Conservation (phyloP, 2,329 filamentous ascomycete genomes). For the Phoma sp. region DNA sequence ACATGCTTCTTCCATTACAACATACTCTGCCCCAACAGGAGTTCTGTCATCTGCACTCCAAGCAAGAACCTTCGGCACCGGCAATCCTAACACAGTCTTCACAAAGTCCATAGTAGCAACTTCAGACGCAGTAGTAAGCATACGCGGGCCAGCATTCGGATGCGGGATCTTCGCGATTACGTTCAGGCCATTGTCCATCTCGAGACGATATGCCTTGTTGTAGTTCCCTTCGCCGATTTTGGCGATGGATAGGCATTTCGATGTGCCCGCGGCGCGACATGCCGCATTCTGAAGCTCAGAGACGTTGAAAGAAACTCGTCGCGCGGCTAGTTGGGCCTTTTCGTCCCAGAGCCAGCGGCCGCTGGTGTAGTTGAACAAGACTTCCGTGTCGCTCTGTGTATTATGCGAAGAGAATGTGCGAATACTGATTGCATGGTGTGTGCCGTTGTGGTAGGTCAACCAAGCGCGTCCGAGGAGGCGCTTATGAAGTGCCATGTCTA, state of each 20-base stretch:
- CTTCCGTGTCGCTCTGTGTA: background rate
- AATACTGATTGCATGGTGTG: too few relatives aligned
- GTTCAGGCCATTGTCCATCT: slow-evolving; percentile 28
- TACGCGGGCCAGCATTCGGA: slow-evolving; percentile 21
- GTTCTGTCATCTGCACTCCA: slow-evolving; percentile 27
- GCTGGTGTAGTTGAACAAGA: slow-evolving; percentile 24
- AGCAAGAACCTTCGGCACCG: slow-evolving; percentile 29
- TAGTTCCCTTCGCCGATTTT: slow-evolving; percentile 37
- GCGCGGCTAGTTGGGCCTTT: slow-evolving; percentile 38
- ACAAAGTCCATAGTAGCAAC: slow-evolving; percentile 34
- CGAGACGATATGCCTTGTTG: slow-evolving; percentile 33
- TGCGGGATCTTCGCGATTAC: slow-evolving; percentile 27
- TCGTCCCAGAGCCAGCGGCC: slow-evolving; percentile 41
- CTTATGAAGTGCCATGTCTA: too few relatives aligned
- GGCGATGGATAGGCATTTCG: slow-evolving; percentile 43
- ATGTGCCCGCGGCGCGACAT: background rate
- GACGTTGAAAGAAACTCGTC: slow-evolving; percentile 31
- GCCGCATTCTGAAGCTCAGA: background rate
- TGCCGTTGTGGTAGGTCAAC: too few relatives aligned
- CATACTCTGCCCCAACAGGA: slow-evolving; percentile 32
- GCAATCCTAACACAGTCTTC: slow-evolving; percentile 26
- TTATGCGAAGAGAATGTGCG: too few relatives aligned
- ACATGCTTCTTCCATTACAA: slow-evolving; percentile 33
- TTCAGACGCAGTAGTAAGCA: slow-evolving; percentile 24
- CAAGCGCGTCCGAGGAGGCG: too few relatives aligned